Percentiles rank a stretch among this genome's conserved stretches.
These are phyloP conservation scores for Kwoniella sp. DNA, from an alignment of 768 basidiomycete species.

Conservation along the genomic window DNA sequence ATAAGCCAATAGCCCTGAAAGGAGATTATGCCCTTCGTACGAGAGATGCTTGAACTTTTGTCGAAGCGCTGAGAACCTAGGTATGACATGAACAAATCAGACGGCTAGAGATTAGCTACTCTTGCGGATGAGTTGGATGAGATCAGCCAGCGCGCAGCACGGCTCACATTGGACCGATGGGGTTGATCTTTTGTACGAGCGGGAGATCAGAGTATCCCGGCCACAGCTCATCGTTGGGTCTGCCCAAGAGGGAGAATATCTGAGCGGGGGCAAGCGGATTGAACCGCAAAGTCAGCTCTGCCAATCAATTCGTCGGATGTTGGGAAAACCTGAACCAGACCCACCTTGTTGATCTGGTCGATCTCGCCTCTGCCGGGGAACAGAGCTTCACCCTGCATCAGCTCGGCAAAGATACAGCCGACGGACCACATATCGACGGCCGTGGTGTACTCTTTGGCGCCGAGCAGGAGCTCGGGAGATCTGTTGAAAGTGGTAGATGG, in stretches of 20 bases:
- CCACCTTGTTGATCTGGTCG: constrained; percentile 79
- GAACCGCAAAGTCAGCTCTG: background rate
- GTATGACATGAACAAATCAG: background rate
- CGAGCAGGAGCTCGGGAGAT: constrained; percentile 85
- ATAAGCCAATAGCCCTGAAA: constrained; percentile 80
- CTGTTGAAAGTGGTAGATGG: background rate
- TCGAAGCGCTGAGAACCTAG: constrained; percentile 63
- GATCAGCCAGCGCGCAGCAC: too few species aligned
- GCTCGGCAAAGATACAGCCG: constrained; percentile 96
- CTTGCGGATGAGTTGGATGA: background rate
- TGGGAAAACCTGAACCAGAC: constrained; percentile 9
- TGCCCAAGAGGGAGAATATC: constrained; percentile 91
- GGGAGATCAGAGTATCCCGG: constrained; percentile 79
- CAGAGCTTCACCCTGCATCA: constrained; percentile 92
- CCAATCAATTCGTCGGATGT: too few species aligned
- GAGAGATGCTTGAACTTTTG: constrained; percentile 85
- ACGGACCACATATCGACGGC: constrained; percentile 98
- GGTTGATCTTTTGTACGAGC: constrained; percentile 72
- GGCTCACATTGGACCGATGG: constrained; percentile 54
- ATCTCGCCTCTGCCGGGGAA: constrained; percentile 96
- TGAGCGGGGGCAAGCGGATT: constrained; percentile 22
- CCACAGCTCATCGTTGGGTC: constrained; percentile 86
- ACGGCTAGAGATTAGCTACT: background rate
- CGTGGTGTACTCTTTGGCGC: constrained; percentile 89
- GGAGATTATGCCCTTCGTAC: constrained; percentile 77